Evolutionary conservation across 2,329 filamentous ascomycete genomes (phyloP), one percentile per base, ranked within the genome.

Genomic region (Rasamsonia emersonii): DNA sequence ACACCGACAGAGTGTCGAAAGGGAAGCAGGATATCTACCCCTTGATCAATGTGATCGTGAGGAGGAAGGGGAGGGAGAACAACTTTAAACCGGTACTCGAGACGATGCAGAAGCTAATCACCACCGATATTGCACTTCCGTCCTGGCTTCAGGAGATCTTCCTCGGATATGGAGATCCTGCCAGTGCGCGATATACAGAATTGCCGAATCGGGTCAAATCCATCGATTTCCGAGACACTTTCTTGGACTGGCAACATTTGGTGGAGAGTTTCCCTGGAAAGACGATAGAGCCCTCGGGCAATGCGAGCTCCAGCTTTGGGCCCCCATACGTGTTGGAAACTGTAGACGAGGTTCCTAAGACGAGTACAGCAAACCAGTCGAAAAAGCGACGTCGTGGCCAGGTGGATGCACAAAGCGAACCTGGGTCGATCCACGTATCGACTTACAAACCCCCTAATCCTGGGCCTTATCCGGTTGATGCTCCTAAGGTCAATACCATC

Each of bases 81-180:
- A 98, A 98, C 58, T 98, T 98, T 68, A 93, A 85, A 51, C 79
- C 88, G 7, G 79, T 98, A 7, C 68, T 98, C 20, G 84, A 95
- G 48, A 94, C 88, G 1, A 93, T 98, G 51, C 84, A 82, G 50
- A 83, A 77, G 42, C 71, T 98, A 18, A 82, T 86, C 2, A 68
- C 93, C 19, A 86, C 86, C 1, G 84, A 93, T 46, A 79, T 89
- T 13, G 82, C 84, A 5, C 70, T 96, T 33, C 86, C 91, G 9
- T 75, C 79, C 2, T 98, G 91, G 91, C 69, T 98, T 25, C 86
- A 94, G 49, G 91, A 96, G 45, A 89, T 96, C 7, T 98, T 96
- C 57, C 67, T 98, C n/a, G 91, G 91, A 3, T 96, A 93, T 55
- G 91, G 91, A 28, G 88, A 98, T 57, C 89, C 91, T 36, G 75